Base-by-base conservation (phyloP, 202 grass and related monocot genomes). In the Setaria italica region DNA sequence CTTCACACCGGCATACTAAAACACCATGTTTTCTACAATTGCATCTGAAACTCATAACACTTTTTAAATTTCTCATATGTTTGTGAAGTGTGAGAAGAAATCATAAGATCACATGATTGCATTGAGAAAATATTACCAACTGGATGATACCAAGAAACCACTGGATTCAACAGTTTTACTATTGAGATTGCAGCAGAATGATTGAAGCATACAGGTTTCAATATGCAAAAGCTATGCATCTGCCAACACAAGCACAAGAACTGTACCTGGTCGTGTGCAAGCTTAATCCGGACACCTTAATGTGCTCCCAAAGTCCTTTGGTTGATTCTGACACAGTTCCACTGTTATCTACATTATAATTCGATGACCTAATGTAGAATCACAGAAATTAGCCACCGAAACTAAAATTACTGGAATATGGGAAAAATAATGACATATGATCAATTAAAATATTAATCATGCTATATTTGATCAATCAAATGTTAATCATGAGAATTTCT, bases 341-440 rank as follows among this genome's bases (percentile, higher is more conserved):
- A 80, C 3, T 11, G 2, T 77, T 56, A 58, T 77, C 45, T 54
- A 49, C 47, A 76, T 37, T 50, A 65, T 68, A 80, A 80, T 81
- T 59, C 34, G 0, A 29, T 85, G 63, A 71, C 55, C 77, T 84
- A 84, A 34, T 48, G 42, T 78, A 63, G 54, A 71, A 51, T 63
- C 32, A 82, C 57, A 73, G 14, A 86, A 77, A 58, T 73, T 82
- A 90, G 35, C 76, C 56, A 78, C 10, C n/a, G 15, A 58, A 76
- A 74, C 10, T 57, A 75, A 46, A 77, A 55, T 68, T 80, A 81
- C 69, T 76, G 32, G 39, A 64, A 63, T 56, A 41, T 48, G 42
- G 6, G 2, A 54, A 62, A 41, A 85, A 70, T 6, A 70, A 62
- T 25, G 1, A 14, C 25, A 74, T n/a, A 13, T 64, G 11, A 72